These are phyloP conservation scores for Beauveria pseudobassiana DNA, from an alignment of 2,329 filamentous ascomycete species.

Conservation along the genomic window DNA sequence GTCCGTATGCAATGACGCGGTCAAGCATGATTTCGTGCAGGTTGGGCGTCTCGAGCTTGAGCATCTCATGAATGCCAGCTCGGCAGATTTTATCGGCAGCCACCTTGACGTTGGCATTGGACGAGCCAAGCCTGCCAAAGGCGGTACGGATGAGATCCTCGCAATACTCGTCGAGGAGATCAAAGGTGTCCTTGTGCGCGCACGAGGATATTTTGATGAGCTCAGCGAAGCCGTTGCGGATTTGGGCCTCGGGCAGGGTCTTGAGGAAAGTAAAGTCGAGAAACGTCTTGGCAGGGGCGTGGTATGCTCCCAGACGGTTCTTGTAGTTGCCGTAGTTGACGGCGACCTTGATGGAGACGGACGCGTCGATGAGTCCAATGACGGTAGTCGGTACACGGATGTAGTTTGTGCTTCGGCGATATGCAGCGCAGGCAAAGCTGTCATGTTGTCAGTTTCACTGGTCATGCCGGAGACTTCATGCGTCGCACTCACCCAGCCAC, in stretches of 20 bases:
- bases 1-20: slow-evolving; percentile 65
- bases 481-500: slow-evolving; percentile 57
- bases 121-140: slow-evolving; percentile 55
- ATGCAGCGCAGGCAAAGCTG: slow-evolving; percentile 63
- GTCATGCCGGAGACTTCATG: slow-evolving; percentile 16
- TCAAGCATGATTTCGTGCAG: slow-evolving; percentile 66
- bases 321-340: slow-evolving; percentile 73
- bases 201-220: slow-evolving; percentile 70
- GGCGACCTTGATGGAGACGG: slow-evolving; percentile 70
- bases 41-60: slow-evolving; percentile 66
- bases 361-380: slow-evolving; percentile 68
- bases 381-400: slow-evolving; percentile 68
- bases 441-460: slow-evolving; percentile 16
- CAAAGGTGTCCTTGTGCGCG: slow-evolving; percentile 57
- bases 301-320: slow-evolving; percentile 66
- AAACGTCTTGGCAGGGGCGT: slow-evolving; percentile 65
- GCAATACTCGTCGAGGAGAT: slow-evolving; percentile 61
- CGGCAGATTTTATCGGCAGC: slow-evolving; percentile 61
- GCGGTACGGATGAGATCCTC: slow-evolving; percentile 58
- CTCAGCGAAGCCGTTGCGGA: slow-evolving; percentile 68
- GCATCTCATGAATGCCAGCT: slow-evolving; percentile 65
- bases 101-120: slow-evolving; percentile 45
- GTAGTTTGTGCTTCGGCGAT: slow-evolving; percentile 65
- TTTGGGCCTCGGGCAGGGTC: slow-evolving; percentile 58
- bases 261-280: slow-evolving; percentile 67